Evolutionary conservation across 2,329 filamentous ascomycete species (phyloP).

Genomic region (Xylariomycetidae sp.): DNA sequence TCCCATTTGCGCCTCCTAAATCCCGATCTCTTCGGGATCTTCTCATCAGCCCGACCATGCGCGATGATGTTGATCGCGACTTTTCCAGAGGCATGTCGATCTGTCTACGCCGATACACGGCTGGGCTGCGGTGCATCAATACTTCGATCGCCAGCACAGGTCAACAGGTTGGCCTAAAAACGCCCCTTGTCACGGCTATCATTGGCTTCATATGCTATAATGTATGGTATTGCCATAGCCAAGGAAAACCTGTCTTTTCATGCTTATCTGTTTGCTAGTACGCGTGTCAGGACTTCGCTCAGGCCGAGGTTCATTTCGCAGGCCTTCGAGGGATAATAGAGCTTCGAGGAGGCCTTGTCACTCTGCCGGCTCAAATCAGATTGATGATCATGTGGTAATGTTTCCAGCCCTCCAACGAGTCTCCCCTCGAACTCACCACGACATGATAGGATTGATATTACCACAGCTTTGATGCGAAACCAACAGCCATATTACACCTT

Average conservation of each 20-base stretch:
- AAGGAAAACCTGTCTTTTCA: conserved; percentile 4
- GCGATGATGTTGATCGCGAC: conserved; percentile 8
- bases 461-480: conserved; percentile 11
- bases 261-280: conserved; percentile 9
- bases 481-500: conserved; percentile 11
- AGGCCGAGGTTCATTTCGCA: conserved; percentile 11
- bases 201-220: conserved; percentile 15
- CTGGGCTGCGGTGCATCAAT: conserved; percentile 10
- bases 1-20: conserved; percentile 10
- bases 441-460: conserved; percentile 13
- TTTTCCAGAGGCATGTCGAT: conserved; percentile 8
- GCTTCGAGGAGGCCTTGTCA: conserved; percentile 6
- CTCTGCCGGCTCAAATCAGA: conserved; percentile 9
- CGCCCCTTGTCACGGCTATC: conserved; percentile 8
- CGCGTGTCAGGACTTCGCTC: conserved; percentile 9
- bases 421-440: conserved; percentile 6
- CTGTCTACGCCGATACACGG: conserved; percentile 8
- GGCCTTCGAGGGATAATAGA: conserved; percentile 9
- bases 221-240: conserved; percentile 8
- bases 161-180: conserved; percentile 7
- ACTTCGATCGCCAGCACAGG: conserved; percentile 7
- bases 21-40: conserved; percentile 9
- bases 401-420: conserved; percentile 7
- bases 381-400: conserved; percentile 12
- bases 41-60: conserved; percentile 6